Evolutionary conservation across 2,329 filamentous ascomycete genomes (phyloP).

Genomic region (Aureobasidium sp.): DNA sequence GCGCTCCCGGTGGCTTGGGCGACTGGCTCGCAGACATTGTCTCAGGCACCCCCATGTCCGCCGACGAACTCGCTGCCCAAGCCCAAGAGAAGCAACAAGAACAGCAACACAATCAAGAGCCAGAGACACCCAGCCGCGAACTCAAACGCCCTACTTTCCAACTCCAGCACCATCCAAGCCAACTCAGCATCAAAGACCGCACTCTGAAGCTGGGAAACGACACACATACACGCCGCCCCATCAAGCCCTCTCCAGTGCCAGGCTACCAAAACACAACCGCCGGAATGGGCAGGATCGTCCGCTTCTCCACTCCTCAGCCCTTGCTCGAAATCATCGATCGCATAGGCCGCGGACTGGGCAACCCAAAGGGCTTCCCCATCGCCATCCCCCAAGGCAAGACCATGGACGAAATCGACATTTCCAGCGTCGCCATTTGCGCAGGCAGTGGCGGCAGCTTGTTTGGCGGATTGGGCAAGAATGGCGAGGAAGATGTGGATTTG

Average conservation of each 20-base stretch:
- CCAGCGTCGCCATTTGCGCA: slow-evolving; percentile 76
- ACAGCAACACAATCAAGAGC: not conserved
- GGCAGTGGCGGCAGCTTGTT: slow-evolving; percentile 79
- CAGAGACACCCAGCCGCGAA: slow-evolving; percentile 27
- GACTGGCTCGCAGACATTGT: slow-evolving; percentile 91
- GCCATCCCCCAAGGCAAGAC: slow-evolving; percentile 55
- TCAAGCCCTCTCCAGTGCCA: slow-evolving; percentile 42
- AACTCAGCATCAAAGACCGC: slow-evolving; percentile 30
- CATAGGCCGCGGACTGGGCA: slow-evolving; percentile 57
- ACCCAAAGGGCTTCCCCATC: slow-evolving; percentile 57
- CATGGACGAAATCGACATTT: slow-evolving; percentile 51
- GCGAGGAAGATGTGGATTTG: slow-evolving; percentile 59
- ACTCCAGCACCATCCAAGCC: slow-evolving; percentile 45
- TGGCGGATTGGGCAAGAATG: slow-evolving; percentile 44
- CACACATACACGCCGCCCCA: slow-evolving; percentile 46
- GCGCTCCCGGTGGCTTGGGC: slow-evolving; percentile 74
- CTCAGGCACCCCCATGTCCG: slow-evolving; percentile 45
- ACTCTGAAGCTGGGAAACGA: slow-evolving; percentile 36
- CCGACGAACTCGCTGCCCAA: slow-evolving; percentile 19
- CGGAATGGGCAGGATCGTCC: slow-evolving; percentile 56
- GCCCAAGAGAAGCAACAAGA: slow-evolving; percentile 12
- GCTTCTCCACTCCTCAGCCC: slow-evolving; percentile 46
- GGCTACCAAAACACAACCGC: slow-evolving; percentile 41
- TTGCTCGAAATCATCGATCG: slow-evolving; percentile 54
- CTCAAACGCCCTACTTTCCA: slow-evolving; percentile 36